A percentile compares a stretch with the other conserved stretches of the same genome.
These are phyloP conservation scores for Quercus robur DNA, from an alignment of 306 rosid genomes.

Conservation along the genomic window DNA sequence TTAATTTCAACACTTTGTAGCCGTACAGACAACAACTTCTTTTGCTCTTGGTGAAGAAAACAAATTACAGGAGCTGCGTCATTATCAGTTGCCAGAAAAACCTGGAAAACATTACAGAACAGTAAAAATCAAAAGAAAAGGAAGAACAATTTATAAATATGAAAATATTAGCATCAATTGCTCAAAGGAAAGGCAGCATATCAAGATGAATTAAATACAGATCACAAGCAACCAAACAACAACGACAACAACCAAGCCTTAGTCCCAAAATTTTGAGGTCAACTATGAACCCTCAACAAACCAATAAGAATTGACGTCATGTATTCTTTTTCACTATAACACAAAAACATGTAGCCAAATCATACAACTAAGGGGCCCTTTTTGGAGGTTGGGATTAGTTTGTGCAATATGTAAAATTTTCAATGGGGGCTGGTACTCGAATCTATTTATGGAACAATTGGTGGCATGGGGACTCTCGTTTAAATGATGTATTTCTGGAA, in stretches of 20 bases:
- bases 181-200: background rate
- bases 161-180: background rate
- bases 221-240: background rate
- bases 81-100: conserved; percentile 77
- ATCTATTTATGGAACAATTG: too few relatives aligned
- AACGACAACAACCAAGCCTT: too few relatives aligned
- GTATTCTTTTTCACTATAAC: background rate
- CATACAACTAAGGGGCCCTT: background rate
- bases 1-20: conserved; percentile 85
- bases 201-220: conserved; percentile 3
- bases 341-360: background rate
- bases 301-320: too few relatives aligned
- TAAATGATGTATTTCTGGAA: too few relatives aligned
- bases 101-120: conserved; percentile 46
- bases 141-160: conserved; percentile 7
- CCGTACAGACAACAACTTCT: conserved; percentile 70
- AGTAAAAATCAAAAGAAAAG: conserved; percentile 25
- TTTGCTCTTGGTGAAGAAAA: conserved; percentile 90
- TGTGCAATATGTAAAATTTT: too few relatives aligned
- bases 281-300: too few relatives aligned
- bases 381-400: background rate
- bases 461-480: too few relatives aligned
- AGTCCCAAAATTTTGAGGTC: too few relatives aligned
- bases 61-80: conserved; percentile 85
- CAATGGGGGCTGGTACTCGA: too few relatives aligned